phyloP scores from a whole-genome alignment of 1,284 basidiomycete genomes.

The Sanghuangporus weigelae region DNA sequence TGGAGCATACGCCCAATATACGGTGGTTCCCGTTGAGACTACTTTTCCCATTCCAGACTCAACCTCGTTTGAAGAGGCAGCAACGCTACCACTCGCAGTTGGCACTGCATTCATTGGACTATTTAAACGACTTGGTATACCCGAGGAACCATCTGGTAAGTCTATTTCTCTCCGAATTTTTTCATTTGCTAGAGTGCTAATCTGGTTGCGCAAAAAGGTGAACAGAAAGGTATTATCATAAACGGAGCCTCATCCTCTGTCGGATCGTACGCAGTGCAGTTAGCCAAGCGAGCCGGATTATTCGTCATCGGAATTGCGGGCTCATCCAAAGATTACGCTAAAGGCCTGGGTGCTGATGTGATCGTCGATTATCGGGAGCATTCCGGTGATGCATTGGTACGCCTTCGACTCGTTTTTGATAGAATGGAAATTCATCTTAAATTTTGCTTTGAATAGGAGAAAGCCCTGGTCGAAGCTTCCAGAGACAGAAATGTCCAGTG shows the following conservation, averaged over 20 bases:
- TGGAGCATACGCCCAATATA: conserved; percentile 14
- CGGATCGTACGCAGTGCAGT: conserved; percentile 29
- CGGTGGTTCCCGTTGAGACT: conserved; percentile 3
- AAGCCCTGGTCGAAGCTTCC: neutral
- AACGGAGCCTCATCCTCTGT: conserved; percentile 30
- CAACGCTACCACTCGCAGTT: conserved; percentile 28
- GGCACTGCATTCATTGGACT: conserved; percentile 30
- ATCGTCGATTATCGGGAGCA: conserved; percentile 27
- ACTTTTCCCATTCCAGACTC: conserved; percentile 6
- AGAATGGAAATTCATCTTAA: too few relatives aligned
- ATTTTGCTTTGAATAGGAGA: too few relatives aligned
- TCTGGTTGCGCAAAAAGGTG: neutral
- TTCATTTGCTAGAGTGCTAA: neutral
- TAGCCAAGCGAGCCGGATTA: conserved; percentile 25
- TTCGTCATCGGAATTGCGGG: conserved; percentile 29
- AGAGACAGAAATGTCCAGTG: neutral
- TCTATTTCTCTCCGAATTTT: neutral
- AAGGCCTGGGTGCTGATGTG: conserved; percentile 24
- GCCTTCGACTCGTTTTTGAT: too few relatives aligned
- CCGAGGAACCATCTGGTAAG: conserved; percentile 9
- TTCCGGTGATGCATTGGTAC: neutral
- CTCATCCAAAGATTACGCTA: conserved; percentile 18
- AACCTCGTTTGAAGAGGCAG: conserved; percentile 28
- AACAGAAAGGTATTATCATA: conserved; percentile 23
- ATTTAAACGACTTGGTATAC: conserved; percentile 23